Conservation (phyloP, 345 rosid genomes). For the Schrenkiella parvula region DNA sequence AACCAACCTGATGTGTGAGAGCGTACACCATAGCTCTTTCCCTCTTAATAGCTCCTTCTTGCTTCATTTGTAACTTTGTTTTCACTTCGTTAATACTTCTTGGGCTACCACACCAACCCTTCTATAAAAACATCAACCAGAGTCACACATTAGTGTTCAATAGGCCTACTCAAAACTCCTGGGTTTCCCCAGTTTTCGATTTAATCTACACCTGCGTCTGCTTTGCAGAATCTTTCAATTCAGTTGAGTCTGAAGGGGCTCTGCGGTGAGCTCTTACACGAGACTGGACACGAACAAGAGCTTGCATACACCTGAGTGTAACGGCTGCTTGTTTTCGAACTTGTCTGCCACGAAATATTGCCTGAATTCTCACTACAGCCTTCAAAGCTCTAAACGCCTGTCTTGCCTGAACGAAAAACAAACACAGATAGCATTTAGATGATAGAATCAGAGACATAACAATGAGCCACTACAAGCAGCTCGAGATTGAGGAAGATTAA, state of each 20-base stretch:
- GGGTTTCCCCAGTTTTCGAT: neutral
- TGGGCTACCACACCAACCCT: conserved; percentile 69
- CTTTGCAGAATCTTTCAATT: conserved; percentile 46
- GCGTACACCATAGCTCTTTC: conserved; percentile 84
- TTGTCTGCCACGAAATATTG: conserved; percentile 74
- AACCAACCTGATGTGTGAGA: conserved; percentile 57
- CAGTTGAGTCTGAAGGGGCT: conserved; percentile 37
- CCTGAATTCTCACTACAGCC: conserved; percentile 90
- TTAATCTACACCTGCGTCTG: conserved; percentile 60
- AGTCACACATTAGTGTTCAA: neutral
- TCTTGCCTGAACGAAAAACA: conserved; percentile 52
- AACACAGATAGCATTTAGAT: neutral
- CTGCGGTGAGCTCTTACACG: conserved; percentile 55
- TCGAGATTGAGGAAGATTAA: too few relatives aligned
- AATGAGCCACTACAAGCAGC: too few relatives aligned
- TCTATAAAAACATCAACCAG: conserved; percentile 37
- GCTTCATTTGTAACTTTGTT: conserved; percentile 65
- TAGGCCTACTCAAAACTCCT: neutral
- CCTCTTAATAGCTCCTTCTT: conserved; percentile 82
- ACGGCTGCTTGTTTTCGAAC: conserved; percentile 93
- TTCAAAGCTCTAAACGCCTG: conserved; percentile 75
- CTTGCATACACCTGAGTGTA: conserved; percentile 93
- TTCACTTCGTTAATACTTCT: conserved; percentile 62
- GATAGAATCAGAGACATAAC: neutral
- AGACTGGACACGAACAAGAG: conserved; percentile 89